Evolutionary conservation across 202 grass and related monocot genomes (phyloP).

Genomic region (Setaria viridis): DNA sequence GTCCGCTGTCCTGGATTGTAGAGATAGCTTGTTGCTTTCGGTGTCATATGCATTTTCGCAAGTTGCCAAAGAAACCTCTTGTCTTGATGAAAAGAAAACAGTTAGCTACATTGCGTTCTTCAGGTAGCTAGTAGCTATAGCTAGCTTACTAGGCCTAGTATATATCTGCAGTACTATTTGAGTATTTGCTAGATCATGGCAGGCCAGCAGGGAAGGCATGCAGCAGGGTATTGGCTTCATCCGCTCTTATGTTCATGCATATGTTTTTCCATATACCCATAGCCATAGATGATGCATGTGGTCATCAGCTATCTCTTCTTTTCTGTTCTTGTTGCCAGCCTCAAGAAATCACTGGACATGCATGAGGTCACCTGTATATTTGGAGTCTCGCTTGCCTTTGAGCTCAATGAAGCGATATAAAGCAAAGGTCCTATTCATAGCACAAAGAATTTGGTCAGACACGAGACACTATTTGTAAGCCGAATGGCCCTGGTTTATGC

Average conservation of each 20-base stretch:
- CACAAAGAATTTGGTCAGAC: no score
- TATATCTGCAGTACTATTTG: neutral
- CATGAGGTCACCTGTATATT: no score
- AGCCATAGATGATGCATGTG: neutral
- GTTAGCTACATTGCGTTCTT: neutral
- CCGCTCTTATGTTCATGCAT: neutral
- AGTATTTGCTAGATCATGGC: neutral
- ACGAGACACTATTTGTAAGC: no score
- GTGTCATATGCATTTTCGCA: conserved; percentile 16
- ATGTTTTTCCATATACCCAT: neutral
- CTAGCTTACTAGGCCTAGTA: neutral
- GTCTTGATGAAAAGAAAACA: neutral
- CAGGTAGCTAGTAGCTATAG: neutral
- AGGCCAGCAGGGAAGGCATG: neutral
- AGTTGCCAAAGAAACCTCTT: neutral
- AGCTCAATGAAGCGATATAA: no score
- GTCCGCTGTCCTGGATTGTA: neutral
- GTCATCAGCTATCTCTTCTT: neutral
- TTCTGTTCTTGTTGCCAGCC: no score
- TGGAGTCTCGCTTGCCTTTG: no score
- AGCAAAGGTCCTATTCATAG: no score
- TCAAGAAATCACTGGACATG: no score
- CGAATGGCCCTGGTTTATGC: no score
- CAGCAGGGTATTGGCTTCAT: neutral
- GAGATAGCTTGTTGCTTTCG: conserved; percentile 21